Evolutionary conservation across 164 flowering plant species (phyloP).

Genomic region (Nymphaea colorata): DNA sequence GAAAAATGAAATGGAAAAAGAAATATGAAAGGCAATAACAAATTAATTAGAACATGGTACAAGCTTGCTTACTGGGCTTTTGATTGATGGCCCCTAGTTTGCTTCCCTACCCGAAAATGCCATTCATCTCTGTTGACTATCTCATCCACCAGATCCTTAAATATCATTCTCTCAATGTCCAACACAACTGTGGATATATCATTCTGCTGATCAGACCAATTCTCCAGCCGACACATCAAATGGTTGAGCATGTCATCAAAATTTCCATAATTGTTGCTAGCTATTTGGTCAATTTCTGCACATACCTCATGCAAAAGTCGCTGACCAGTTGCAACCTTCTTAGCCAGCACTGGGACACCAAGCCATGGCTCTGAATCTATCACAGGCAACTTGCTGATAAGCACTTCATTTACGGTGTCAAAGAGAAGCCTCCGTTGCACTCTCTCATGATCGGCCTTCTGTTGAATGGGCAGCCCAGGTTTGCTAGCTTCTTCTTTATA

Average conservation of each 20-base stretch:
- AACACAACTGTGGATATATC: slow-evolving; percentile 45
- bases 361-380: slow-evolving; percentile 19
- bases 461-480: not conserved
- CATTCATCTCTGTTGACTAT: slow-evolving; percentile 34
- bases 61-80: no score
- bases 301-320: slow-evolving; percentile 46
- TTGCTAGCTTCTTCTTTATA: not conserved
- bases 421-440: slow-evolving; percentile 52
- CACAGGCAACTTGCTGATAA: slow-evolving; percentile 23
- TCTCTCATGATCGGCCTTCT: slow-evolving; percentile 19
- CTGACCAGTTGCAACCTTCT: slow-evolving; percentile 10
- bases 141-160: slow-evolving; percentile 75
- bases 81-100: no score
- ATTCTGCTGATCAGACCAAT: slow-evolving; percentile 26
- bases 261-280: no score
- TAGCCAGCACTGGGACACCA: slow-evolving; percentile 16
- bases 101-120: not conserved
- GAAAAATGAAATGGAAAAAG: no score
- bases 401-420: slow-evolving; percentile 64
- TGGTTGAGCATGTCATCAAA: slow-evolving; percentile 35
- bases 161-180: slow-evolving; percentile 67
- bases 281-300: slow-evolving; percentile 33
- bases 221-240: slow-evolving; percentile 20
- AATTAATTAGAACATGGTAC: no score
- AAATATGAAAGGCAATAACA: no score